phyloP scores from a whole-genome alignment of 441 rosid species.

The Pelargonium fulgidum region DNA sequence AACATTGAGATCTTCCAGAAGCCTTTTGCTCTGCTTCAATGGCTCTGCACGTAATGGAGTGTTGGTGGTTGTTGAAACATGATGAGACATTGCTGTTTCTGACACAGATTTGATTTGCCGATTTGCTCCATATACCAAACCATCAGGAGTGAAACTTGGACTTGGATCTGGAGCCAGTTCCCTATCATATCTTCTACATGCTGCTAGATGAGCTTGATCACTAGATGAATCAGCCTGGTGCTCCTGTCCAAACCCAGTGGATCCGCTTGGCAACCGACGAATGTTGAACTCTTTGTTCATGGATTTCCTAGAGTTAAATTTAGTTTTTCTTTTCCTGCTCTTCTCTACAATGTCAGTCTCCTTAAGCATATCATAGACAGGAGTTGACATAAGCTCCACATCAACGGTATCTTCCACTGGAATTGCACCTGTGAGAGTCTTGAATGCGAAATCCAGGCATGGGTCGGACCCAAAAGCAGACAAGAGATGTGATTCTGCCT shows the following conservation, averaged over 20 bases:
- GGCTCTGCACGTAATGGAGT: not conserved
- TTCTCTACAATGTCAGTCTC: not conserved
- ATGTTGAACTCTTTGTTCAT: not conserved
- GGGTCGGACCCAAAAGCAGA: slow-evolving; percentile 39
- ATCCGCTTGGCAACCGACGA: not conserved
- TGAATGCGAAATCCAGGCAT: slow-evolving; percentile 43
- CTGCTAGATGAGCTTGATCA: not conserved
- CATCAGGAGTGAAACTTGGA: not conserved
- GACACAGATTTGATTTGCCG: not conserved
- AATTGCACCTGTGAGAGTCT: slow-evolving; percentile 37
- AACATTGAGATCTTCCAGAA: not conserved
- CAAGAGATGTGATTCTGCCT: slow-evolving; percentile 19
- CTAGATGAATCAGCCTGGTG: not conserved
- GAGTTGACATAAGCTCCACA: slow-evolving; percentile 11
- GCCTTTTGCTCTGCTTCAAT: not conserved
- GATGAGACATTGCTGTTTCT: not conserved
- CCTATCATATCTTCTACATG: not conserved
- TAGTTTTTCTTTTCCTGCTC: slow-evolving; percentile 1
- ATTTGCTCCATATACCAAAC: not conserved
- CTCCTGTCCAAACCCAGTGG: not conserved
- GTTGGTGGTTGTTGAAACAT: not conserved
- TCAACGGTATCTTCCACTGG: slow-evolving; percentile 26
- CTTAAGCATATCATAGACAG: not conserved
- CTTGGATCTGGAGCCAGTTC: not conserved
- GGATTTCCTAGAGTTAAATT: not conserved